Base-by-base conservation (phyloP, 208 protist species). In the Acanthamoeba triangularis region DNA sequence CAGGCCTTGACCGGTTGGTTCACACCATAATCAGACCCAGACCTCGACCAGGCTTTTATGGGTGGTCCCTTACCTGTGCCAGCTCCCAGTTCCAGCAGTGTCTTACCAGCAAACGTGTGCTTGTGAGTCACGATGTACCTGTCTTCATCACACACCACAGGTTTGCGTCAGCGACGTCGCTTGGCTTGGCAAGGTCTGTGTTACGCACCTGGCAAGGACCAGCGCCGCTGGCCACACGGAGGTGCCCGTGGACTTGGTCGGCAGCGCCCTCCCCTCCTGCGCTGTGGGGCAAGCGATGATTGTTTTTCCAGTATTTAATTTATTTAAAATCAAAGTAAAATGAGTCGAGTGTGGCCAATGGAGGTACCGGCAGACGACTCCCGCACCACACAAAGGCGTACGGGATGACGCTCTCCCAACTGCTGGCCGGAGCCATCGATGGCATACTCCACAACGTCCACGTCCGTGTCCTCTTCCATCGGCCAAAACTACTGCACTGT, bases 161-260 rank as follows among this genome's bases (percentile, higher is more conserved):
- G 61, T 30, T 23, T 67, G 61, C 28, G 61, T 67, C 7, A 67
- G 61, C 3, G n/a, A n/a, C 3, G 61, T n/a, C 11, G 41, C 5
- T 2, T 2, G 41, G 41, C 41, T 6, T 47, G 41, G 41, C 41
- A 47, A 47, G 41, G 41, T 3, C 1, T 41, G 41, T 47, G 41
- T 6, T 47, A 74, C 65, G 65, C 65, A 74, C 65, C 14, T n/a
- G 11, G 69, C 69, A 11, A 80, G 69, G 20, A 80, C 69, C 69
- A 80, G 20, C 37, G 69, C 69, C 18, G 69, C 69, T 10, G 69
- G 69, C 69, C 69, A 80, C 69, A 80, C 69, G 35, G 35, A n/a
- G 69, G 69, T 80, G 30, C 69, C 69, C n/a, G 69, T 80, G 33
- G 69, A 80, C 69, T 80, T 80, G 69, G 69, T 20, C 1, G 69